A percentile compares a stretch with the other conserved stretches of the same genome.
These are phyloP conservation scores for Fonsecaea erecta DNA, from an alignment of 2,329 filamentous ascomycete genomes.

Conservation along the genomic window DNA sequence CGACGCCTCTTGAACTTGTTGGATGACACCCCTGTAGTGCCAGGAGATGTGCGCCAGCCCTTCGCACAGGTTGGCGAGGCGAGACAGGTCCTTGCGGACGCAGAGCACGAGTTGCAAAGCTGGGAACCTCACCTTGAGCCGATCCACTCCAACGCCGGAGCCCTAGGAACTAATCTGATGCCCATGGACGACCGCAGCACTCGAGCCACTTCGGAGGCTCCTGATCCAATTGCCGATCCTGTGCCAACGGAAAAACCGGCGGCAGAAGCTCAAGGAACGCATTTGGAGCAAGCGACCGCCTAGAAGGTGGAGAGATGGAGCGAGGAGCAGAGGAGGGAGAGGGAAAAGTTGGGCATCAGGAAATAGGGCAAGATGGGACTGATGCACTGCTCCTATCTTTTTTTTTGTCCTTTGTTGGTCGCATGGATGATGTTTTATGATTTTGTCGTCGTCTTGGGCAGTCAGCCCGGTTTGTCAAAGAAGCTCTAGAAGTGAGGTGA, in stretches of 20 bases:
- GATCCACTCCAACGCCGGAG: slow-evolving; percentile 55
- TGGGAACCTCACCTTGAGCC: slow-evolving; percentile 68
- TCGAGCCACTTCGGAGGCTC: slow-evolving; percentile 27
- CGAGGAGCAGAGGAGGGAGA: slow-evolving; percentile 18
- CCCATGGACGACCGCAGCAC: slow-evolving; percentile 38
- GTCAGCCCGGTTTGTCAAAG: slow-evolving; percentile 1
- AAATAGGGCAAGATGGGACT: background rate
- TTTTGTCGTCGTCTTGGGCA: slow-evolving; percentile 7
- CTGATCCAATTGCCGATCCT: slow-evolving; percentile 14
- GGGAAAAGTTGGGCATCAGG: slow-evolving; percentile 15
- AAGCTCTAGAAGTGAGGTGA: slow-evolving; percentile 4
- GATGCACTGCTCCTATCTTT: background rate
- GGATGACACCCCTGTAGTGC: slow-evolving; percentile 87
- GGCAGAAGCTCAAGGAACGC: slow-evolving; percentile 31
- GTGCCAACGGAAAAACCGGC: slow-evolving; percentile 21
- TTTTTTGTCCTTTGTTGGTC: slow-evolving; percentile 5
- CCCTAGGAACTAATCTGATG: slow-evolving; percentile 51
- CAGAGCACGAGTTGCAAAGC: slow-evolving; percentile 81
- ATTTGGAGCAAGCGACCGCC: slow-evolving; percentile 35
- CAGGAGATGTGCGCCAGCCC: slow-evolving; percentile 73
- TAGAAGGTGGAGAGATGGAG: slow-evolving; percentile 33
- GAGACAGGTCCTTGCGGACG: slow-evolving; percentile 86
- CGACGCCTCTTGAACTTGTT: slow-evolving; percentile 81
- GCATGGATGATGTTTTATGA: slow-evolving; percentile 13
- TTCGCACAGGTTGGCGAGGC: slow-evolving; percentile 72